A percentile compares a stretch with the other conserved stretches of the same genome.
These are phyloP conservation scores for Sordaria brevicollis DNA, from an alignment of 495 filamentous ascomycete species.

Conservation along the genomic window DNA sequence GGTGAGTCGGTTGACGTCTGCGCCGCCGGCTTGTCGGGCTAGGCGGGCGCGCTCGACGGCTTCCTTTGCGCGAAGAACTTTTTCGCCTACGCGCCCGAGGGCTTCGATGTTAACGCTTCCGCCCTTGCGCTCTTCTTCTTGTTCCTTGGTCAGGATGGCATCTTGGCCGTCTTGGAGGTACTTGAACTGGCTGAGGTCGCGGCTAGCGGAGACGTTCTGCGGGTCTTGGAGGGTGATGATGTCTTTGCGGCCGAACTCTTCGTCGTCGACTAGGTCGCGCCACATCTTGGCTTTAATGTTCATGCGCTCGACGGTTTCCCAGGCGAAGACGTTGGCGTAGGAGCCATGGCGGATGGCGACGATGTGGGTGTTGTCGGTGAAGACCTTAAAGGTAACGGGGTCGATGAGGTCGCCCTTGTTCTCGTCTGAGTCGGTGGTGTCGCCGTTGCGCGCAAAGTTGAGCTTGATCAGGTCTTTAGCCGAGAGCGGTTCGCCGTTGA, in stretches of 20 bases:
- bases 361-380: conserved; percentile 97
- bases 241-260: conserved; percentile 80
- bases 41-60: conserved; percentile 74
- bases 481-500: conserved; percentile 69
- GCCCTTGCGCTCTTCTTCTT: conserved; percentile 42
- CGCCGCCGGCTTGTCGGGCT: conserved; percentile 32
- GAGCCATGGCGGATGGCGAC: conserved; percentile 68
- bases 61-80: conserved; percentile 86
- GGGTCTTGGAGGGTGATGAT: conserved; percentile 97
- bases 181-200: conserved; percentile 84
- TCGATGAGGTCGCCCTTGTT: conserved; percentile 77
- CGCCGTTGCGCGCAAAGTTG: conserved; percentile 84
- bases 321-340: conserved; percentile 90
- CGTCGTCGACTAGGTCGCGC: conserved; percentile 81
- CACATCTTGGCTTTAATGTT: conserved; percentile 98
- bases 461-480: conserved; percentile 81
- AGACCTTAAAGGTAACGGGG: conserved; percentile 91
- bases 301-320: conserved; percentile 86
- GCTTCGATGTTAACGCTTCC: conserved; percentile 65
- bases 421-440: conserved; percentile 35
- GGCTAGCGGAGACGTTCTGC: conserved; percentile 63
- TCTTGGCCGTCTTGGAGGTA: conserved; percentile 76
- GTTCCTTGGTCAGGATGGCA: conserved; percentile 45
- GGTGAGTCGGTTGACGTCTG: conserved; percentile 38
- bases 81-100: conserved; percentile 66